phyloP scores from a whole-genome alignment of 768 basidiomycete species.

The Tulasnella calospora region DNA sequence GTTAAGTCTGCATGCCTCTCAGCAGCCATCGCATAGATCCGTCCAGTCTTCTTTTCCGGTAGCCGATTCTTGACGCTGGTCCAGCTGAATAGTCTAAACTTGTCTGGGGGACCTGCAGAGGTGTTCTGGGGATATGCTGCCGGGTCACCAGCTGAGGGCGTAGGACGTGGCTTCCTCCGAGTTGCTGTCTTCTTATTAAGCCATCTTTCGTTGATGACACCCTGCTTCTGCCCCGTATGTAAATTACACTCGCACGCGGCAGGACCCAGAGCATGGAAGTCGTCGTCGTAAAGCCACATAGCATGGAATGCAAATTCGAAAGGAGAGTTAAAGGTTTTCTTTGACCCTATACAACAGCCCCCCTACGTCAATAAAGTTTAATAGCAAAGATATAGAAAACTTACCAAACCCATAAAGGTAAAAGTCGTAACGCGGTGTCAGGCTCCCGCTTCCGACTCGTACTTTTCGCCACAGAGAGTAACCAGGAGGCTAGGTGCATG shows the following conservation, averaged over 20 bases:
- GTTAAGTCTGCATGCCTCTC: constrained; percentile 7
- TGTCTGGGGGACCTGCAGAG: not conserved
- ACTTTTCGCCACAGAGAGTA: constrained; percentile 19
- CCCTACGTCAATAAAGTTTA: too few relatives aligned
- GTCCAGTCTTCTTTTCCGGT: not conserved
- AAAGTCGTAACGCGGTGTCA: not conserved
- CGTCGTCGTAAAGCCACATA: constrained; percentile 22
- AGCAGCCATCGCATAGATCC: not conserved
- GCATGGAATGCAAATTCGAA: constrained; percentile 20
- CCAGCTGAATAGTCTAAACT: constrained; percentile 5
- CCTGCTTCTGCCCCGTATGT: constrained; percentile 1
- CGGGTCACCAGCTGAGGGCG: not conserved
- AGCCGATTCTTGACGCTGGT: not conserved
- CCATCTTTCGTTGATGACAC: constrained; percentile 8
- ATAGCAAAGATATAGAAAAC: not conserved
- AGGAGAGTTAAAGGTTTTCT: constrained; percentile 13
- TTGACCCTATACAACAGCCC: not conserved
- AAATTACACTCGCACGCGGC: constrained; percentile 12
- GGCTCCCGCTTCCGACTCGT: not conserved
- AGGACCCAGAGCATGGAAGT: not conserved
- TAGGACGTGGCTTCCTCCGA: not conserved
- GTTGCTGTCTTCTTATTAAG: not conserved
- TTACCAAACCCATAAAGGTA: constrained; percentile 23
- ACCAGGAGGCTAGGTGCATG: not conserved
- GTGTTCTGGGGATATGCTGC: not conserved